Conservation (phyloP, 1,139 yeast genomes). For the Geotrichum cucujoidarum region DNA sequence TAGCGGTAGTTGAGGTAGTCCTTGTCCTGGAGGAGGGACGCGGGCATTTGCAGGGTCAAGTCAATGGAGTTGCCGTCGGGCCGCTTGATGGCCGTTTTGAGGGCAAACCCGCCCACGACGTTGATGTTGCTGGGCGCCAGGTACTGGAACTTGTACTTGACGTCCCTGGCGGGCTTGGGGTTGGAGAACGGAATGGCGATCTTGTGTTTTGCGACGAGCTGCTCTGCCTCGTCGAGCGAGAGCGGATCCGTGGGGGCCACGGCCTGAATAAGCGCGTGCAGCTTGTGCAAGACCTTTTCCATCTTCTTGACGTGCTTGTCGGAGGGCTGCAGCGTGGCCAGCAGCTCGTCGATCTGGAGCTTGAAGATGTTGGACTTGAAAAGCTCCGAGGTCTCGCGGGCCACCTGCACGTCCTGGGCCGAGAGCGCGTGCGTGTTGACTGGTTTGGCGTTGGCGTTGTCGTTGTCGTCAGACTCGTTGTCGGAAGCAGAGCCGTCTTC, state of each 20-base stretch:
- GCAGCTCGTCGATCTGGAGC: conserved; percentile 83
- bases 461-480: conserved; percentile 4
- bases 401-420: conserved; percentile 84
- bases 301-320: conserved; percentile 61
- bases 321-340: conserved; percentile 71
- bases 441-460: conserved; percentile 31
- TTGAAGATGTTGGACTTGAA: conserved; percentile 94
- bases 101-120: conserved; percentile 83
- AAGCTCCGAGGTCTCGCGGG: conserved; percentile 88
- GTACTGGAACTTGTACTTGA: conserved; percentile 67
- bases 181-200: conserved; percentile 81
- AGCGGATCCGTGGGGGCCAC: conserved; percentile 55
- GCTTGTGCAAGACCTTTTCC: conserved; percentile 71
- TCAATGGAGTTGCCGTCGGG: conserved; percentile 68
- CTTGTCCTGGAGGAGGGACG: conserved; percentile 66
- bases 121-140: conserved; percentile 70
- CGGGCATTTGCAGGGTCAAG: conserved; percentile 77
- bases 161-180: conserved; percentile 66
- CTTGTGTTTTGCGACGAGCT: conserved; percentile 45
- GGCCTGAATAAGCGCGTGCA: conserved; percentile 63
- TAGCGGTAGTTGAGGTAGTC: conserved; percentile 89
- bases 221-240: conserved; percentile 48
- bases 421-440: conserved; percentile 34
- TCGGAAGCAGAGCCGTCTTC: conserved; percentile 11
- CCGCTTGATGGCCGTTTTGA: conserved; percentile 68